Evolutionary conservation across 129 eudicot species (phyloP).

Genomic region (Artemisia tridentata): DNA sequence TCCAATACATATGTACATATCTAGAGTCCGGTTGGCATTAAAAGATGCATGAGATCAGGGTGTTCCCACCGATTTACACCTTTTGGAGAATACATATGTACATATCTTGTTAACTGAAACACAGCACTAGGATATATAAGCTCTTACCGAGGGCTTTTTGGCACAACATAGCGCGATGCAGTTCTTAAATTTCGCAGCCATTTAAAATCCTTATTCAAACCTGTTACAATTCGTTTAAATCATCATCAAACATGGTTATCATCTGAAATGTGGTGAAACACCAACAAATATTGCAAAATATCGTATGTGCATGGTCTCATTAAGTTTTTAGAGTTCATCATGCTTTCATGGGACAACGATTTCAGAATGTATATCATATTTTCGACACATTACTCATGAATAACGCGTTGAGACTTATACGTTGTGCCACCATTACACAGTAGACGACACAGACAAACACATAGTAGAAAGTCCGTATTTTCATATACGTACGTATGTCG

Average conservation of each 20-base stretch:
- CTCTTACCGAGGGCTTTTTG: constrained; percentile 41
- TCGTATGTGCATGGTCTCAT: not conserved
- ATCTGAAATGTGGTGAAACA: not conserved
- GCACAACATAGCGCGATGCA: constrained; percentile 59
- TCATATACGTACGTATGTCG: not conserved
- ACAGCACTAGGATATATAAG: not conserved
- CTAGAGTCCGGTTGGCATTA: too few relatives aligned
- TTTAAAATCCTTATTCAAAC: constrained; percentile 4
- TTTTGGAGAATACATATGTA: too few relatives aligned
- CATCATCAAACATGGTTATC: not conserved
- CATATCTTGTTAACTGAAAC: not conserved
- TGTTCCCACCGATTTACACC: too few relatives aligned
- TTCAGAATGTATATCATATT: not conserved
- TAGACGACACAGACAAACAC: not conserved
- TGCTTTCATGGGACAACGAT: not conserved
- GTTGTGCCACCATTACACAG: not conserved
- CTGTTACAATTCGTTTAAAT: constrained; percentile 5
- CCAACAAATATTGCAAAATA: not conserved
- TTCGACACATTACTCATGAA: not conserved
- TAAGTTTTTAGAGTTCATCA: not conserved
- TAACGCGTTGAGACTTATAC: not conserved
- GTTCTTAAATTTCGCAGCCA: constrained; percentile 44
- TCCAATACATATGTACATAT: too few relatives aligned
- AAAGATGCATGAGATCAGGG: too few relatives aligned
- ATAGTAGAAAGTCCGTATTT: not conserved